Evolutionary conservation across 169 alveolate genomes (phyloP), one percentile per base, ranked within the genome.

Genomic region (Cryptosporidium parvum): DNA sequence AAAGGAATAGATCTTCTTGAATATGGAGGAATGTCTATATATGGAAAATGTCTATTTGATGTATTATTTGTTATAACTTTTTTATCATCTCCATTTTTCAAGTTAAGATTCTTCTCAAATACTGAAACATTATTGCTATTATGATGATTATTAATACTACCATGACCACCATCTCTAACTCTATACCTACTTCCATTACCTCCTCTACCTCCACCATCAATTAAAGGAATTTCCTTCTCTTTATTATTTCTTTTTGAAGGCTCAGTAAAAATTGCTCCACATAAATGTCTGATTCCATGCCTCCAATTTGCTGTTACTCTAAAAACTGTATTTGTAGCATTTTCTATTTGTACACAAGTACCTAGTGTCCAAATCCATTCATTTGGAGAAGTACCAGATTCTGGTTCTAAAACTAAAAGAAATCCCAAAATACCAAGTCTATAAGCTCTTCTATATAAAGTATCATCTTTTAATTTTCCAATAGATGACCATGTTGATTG

Each of bases 331-430:
- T 80, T 80, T 23, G 89, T 80, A 18, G 89, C 56, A 65, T 80
- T 80, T 26, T 80, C 89, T 23, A 80, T 80, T 42, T 80, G 89
- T 23, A 80, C 67, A 21, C 89, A 80, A 37, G 89, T 80, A 42
- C 89, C 89, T 23, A 80, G 29, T 39, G 89, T 80, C 89, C 89
- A 80, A 23, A 80, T 80, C 89, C 89, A 80, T 39, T 80, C 89
- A 62, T 80, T 80, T 37, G 89, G 67, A 44, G 21, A 33, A 59
- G 67, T 45, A 9, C 89, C 89, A n/a, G 89, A 65, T 45, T 80
- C 89, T 59, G 89, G 89, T n/a, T 80, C 89, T 48, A 80, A 48
- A 18, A 80, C 89, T 23, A 80, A 7, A 6, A 80, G 42, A 65
- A 80, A 80, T 21, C 89, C 89, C 18, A 80, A 26, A 37, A 44